Evolutionary conservation across 177 flowering plant species (phyloP), one percentile per base, ranked within the genome.

Genomic region (Vitis hybrid): DNA sequence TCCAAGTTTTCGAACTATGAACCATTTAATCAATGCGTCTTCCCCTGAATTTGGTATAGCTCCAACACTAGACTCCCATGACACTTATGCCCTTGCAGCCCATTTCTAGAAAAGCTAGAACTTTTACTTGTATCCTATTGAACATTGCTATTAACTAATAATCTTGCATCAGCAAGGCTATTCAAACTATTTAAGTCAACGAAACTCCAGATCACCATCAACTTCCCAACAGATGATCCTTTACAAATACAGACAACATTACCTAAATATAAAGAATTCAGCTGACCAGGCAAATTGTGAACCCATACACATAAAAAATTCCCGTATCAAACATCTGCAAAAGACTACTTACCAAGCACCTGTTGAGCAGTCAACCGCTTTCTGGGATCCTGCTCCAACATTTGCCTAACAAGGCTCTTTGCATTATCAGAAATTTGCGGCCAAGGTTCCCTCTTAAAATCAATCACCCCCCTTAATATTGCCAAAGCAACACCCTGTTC

Each of bases 381-480:
- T 59, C 66, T 84, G 11, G 97, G 94, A 73, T 92, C 92, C 8
- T 90, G 88, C 49, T 95, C 88, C 62, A 95, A 78, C 98, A 95
- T 92, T 82, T 88, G 92, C 73, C 84, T 77, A 60, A 95, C 95
- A 69, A 95, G 95, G 76, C 89, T 88, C 78, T 88, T 95, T 0
- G 97, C 97, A 78, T 87, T 80, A 1, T 93, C 95, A 18, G 98
- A 90, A 52, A 95, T 84, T 72, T 81, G 89, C 54, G 98, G 95
- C 98, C 98, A 95, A 5, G 98, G 98, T 74, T 95, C 97, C 82
- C 97, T 88, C 86, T 95, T 90, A 71, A 95, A 95, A 80, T 95
- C 98, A 66, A 91, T 75, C 28, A 69, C 75, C 14, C 97, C 94
- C 28, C 91, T 77, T 70, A 95, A 77, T 75, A 95, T 95, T 24